A percentile compares a stretch with the other conserved stretches of the same genome.
Evolutionary conservation across 306 rosid species (phyloP).

Genomic region (Lathyrus sativus): DNA sequence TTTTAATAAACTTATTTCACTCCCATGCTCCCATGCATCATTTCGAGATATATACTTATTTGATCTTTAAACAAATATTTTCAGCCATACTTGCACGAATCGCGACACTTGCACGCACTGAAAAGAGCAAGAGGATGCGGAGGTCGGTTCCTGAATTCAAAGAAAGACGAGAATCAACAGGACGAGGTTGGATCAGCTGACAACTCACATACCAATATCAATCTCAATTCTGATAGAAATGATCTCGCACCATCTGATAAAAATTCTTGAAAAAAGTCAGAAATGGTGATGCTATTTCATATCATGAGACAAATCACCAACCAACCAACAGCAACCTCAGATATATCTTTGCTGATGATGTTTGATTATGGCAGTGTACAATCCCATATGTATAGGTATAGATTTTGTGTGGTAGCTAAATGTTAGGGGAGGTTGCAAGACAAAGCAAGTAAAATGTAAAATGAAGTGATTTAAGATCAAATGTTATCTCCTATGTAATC

Average conservation of each 20-base stretch:
- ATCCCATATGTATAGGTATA: slow-evolving; percentile 66
- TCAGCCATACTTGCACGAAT: slow-evolving; percentile 96
- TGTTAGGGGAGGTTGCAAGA: slow-evolving; percentile 60
- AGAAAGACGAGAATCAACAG: slow-evolving; percentile 65
- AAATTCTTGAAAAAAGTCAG: slow-evolving; percentile 43
- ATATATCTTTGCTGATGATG: slow-evolving; percentile 38
- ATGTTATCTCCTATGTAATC: slow-evolving; percentile 28
- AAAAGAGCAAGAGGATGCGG: slow-evolving; percentile 93
- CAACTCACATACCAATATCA: slow-evolving; percentile 57
- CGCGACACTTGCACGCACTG: slow-evolving; percentile 86
- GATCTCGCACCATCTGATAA: slow-evolving; percentile 63
- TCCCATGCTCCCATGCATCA: slow-evolving; percentile 26
- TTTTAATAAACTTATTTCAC: slow-evolving; percentile 17
- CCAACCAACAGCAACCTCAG: slow-evolving; percentile 37
- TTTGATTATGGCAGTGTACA: slow-evolving; percentile 52
- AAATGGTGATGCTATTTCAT: slow-evolving; percentile 31
- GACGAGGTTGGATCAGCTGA: slow-evolving; percentile 55
- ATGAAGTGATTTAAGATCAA: slow-evolving; percentile 35
- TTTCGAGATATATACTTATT: slow-evolving; percentile 15
- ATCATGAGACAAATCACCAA: slow-evolving; percentile 32
- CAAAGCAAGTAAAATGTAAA: slow-evolving; percentile 47
- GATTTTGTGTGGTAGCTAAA: slow-evolving; percentile 57
- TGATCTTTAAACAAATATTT: slow-evolving; percentile 29
- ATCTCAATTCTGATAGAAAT: slow-evolving; percentile 64
- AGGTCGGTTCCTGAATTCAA: slow-evolving; percentile 86